Evolutionary conservation across 228 moss, liverwort and hornwort genomes (phyloP), one percentile per base, ranked within the genome.

Genomic region (Sphagnum fallax): DNA sequence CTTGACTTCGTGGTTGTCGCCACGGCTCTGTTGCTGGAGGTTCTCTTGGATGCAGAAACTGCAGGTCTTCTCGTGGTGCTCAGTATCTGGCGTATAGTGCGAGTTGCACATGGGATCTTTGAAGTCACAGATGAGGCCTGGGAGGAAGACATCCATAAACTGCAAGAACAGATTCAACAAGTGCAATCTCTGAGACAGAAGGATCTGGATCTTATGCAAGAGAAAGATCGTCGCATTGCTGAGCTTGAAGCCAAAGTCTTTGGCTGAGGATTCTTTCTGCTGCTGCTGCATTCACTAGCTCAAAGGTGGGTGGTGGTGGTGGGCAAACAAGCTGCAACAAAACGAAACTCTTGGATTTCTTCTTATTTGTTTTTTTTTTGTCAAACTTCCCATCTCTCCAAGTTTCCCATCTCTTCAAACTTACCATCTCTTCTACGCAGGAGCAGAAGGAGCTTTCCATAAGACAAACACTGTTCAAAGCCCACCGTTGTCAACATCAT

Each of bases 41-140:
- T 95, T 57, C 7, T 75, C 72, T 75, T 95, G 50, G 90, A 90
- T 61, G 81, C 95, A 4, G 95, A 95, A 62, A 95, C 92, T 6
- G 95, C 90, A n/a, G 92, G 95, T 57, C 60, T 95, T 74, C 83
- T 95, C 47, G 80, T 95, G 7, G 72, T 92, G 49, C 73, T 95
- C 6, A 92, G 92, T 0, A 55, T 95, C 47, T 95, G 95, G 94
- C 94, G 94, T 57, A 92, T 95, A 14, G 90, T 95, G 16, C 76
- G 94, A 47, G 94, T 95, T 10, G 92, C 92, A 14, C 94, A 95
- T 59, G 94, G 94, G 15, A 95, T 95, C 65, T 95, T 95, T 66
- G 90, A 88, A 69, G 94, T 95, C 18, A 95, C 94, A 15, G 94
- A 95, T 51, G 94, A 95, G 75, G 94, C 94, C 48, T 95, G 95